Evolutionary conservation across 192 early-diverging fungal species (phyloP), one percentile per base, ranked within the genome.

Genomic region (Kickxella alabastrina): DNA sequence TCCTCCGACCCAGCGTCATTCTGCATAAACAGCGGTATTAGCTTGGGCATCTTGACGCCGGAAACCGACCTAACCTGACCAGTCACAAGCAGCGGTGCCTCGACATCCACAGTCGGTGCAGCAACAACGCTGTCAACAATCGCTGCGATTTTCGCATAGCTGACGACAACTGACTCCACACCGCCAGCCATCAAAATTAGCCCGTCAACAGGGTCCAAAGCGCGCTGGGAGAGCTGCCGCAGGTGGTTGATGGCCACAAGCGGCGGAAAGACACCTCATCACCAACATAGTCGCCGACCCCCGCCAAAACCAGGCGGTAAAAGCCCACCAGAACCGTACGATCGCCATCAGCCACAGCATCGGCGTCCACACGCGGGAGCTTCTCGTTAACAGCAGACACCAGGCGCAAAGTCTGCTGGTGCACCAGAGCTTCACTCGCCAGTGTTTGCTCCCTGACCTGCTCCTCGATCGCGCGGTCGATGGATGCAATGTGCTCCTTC

Each of bases 361-460:
- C 25, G 7, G 19, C 32, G 2, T 10, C 8, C 10, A 28, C 24
- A 13, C 24, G 34, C 6, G 41, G 8, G 3, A 28, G 31, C 34
- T 35, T 46, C 18, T 26, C 42, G 3, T 38, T 49, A 23, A 44
- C 59, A 3, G 59, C 66, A 54, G 53, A 54, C 27, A 60, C 38
- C 19, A 69, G 55, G n/a, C 59, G 66, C 37, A 69, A 50, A 9
- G 66, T 46, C 43, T 69, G 66, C 12, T 41, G 26, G 13, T 49
- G 54, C n/a, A 49, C 58, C 15, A 25, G 2, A 9, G 21, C 51
- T 15, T 62, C 66, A 32, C 14, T 23, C 15, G 12, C 17, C 38
- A 49, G 27, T n/a, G 28, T 39, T 21, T 46, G 26, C 27, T 10
- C 36, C 28, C 13, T 6, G 10, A 9, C 43, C 13, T 36, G 23